phyloP scores from a whole-genome alignment of 805 yeast species.

The Pichia rugopelliculosa region DNA sequence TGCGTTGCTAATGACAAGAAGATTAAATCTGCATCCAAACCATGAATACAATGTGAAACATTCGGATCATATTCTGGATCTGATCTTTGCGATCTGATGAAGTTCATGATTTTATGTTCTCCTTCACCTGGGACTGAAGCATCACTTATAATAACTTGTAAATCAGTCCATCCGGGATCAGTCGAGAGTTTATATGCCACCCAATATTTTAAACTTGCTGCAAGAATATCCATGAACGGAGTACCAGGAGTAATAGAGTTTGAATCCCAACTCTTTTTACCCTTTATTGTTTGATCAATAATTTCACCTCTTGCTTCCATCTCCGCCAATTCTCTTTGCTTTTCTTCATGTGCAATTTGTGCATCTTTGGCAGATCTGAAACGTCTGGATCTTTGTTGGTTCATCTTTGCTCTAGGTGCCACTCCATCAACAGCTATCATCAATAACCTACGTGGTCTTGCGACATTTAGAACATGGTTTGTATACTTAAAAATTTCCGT shows the following conservation, averaged over 20 bases:
- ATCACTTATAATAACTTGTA: conserved; percentile 88
- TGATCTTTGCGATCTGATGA: conserved; percentile 81
- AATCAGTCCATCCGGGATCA: conserved; percentile 90
- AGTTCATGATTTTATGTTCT: conserved; percentile 96
- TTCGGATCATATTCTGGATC: conserved; percentile 87
- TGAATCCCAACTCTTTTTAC: conserved; percentile 84
- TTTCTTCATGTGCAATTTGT: conserved; percentile 63
- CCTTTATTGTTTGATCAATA: conserved; percentile 68
- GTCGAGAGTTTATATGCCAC: conserved; percentile 77
- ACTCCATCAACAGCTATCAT: conserved; percentile 98
- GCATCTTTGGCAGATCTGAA: conserved; percentile 91
- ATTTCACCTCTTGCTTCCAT: conserved; percentile 60
- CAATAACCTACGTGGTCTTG: conserved; percentile 86
- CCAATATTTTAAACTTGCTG: conserved; percentile 81
- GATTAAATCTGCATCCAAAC: conserved; percentile 95
- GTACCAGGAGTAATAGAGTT: conserved; percentile 99
- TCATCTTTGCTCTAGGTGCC: conserved; percentile 97
- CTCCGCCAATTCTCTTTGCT: conserved; percentile 51
- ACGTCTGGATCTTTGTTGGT: conserved; percentile 91
- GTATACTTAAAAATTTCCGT: conserved; percentile 89
- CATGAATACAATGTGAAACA: conserved; percentile 93
- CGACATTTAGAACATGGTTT: conserved; percentile 85
- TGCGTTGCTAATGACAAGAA: conserved; percentile 95
- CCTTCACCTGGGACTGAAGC: conserved; percentile 99
- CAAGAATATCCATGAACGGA: conserved; percentile 90